These are phyloP conservation scores for Rhizopogon vulgaris DNA, from an alignment of 768 basidiomycete species.

Conservation along the genomic window DNA sequence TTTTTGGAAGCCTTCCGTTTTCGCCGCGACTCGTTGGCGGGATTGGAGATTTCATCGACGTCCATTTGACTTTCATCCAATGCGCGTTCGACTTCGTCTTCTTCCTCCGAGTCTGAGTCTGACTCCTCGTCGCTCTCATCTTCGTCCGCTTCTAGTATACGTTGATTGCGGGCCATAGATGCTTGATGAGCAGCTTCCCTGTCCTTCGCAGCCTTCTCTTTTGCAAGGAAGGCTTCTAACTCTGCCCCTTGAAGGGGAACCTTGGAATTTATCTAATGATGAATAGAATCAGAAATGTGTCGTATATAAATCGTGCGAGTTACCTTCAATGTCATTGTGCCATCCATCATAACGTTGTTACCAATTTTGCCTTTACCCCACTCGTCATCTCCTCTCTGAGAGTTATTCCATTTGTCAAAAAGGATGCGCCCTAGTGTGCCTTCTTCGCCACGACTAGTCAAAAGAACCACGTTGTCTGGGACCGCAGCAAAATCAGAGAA, in stretches of 20 bases:
- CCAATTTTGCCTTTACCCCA: slow-evolving; percentile 93
- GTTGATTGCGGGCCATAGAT: slow-evolving; percentile 72
- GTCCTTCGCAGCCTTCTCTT: slow-evolving; percentile 72
- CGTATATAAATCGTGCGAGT: slow-evolving; percentile 9
- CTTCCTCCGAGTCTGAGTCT: slow-evolving; percentile 59
- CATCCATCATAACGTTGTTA: slow-evolving; percentile 76
- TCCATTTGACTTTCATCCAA: slow-evolving; percentile 49
- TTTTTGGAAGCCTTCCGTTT: slow-evolving; percentile 43
- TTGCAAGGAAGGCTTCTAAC: slow-evolving; percentile 72
- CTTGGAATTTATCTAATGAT: slow-evolving; percentile 73
- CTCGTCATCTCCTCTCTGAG: slow-evolving; percentile 72
- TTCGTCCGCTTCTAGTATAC: slow-evolving; percentile 92
- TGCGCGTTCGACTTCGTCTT: slow-evolving; percentile 51
- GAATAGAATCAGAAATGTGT: slow-evolving; percentile 4
- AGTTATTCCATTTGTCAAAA: slow-evolving; percentile 81
- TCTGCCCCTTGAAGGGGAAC: slow-evolving; percentile 86
- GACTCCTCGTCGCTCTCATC: slow-evolving; percentile 72
- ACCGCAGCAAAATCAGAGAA: slow-evolving; percentile 83
- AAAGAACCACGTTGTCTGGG: slow-evolving; percentile 80
- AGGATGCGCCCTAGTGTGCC: slow-evolving; percentile 74
- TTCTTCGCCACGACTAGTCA: slow-evolving; percentile 75
- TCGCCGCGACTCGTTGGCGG: slow-evolving; percentile 16
- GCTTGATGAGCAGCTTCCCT: slow-evolving; percentile 85
- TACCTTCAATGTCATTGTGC: slow-evolving; percentile 61
- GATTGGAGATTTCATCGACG: slow-evolving; percentile 26